Evolutionary conservation across 179 eudicot genomes (phyloP), one percentile per base, ranked within the genome.

Genomic region (Sideroxylon spinosum): DNA sequence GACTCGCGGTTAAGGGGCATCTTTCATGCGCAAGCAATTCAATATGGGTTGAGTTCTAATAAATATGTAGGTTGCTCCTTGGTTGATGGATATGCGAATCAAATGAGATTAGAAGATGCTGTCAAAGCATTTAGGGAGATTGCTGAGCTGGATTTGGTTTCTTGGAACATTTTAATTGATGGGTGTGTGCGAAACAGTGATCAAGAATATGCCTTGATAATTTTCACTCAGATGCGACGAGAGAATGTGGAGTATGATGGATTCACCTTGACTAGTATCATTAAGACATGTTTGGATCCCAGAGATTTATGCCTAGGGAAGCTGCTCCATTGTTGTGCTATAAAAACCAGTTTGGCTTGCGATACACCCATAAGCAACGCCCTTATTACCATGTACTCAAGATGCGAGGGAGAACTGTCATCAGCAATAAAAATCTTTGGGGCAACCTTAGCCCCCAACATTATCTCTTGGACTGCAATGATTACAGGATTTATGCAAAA

Each of bases 391-490:
- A 85, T 82, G 87, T 82, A 82, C 48, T 80, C 82, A 6, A 82
- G 70, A 49, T 80, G 80, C 57, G 84, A 82, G 61, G 69, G 68
- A 60, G 78, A 64, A 73, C 79, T 76, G 83, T 11, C 29, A 4
- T 85, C 86, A 44, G 83, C 86, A 2, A 71, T 9, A 72, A 72
- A 78, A 57, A 68, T 85, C 9, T 85, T 85, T 75, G 53, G 14
- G 7, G 78, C 57, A 62, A 81, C 71, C 66, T 62, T 52, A 32
- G 73, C 56, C 7, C 86, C 86, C 61, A 85, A 85, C 71, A 76
- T 85, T 56, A 81, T 85, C 68, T 82, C 88, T 32, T 85, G 88
- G 88, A 85, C 86, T 0, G 88, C 88, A 13, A 72, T 83, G 56
- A 72, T 85, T 55, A 32, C 88, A 50, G 88, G 88, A 75, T 81